A percentile compares a stretch with the other conserved stretches of the same genome.
Evolutionary conservation across 2,329 filamentous ascomycete species (phyloP).

Genomic region (Furcasterigmium furcatum): DNA sequence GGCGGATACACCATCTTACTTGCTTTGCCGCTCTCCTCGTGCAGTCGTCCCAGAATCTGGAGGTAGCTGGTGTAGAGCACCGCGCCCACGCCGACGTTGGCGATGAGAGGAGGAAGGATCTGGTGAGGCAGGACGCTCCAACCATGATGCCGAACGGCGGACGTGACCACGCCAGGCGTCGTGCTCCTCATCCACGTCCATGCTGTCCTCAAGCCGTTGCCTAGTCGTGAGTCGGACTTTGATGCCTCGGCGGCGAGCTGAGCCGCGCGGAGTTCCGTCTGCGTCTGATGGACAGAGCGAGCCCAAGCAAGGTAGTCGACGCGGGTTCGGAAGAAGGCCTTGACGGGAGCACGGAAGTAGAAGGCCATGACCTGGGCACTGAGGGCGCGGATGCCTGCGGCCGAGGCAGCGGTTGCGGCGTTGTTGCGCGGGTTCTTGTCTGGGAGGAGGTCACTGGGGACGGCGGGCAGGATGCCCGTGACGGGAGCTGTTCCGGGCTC

Average conservation of each 20-base stretch:
- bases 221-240: constrained; percentile 23
- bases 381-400: constrained; percentile 78
- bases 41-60: constrained; percentile 62
- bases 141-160: constrained; percentile 66
- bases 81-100: constrained; percentile 71
- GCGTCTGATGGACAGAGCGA: constrained; percentile 47
- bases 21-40: constrained; percentile 57
- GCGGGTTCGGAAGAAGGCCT: constrained; percentile 86
- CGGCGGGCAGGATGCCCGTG: constrained; percentile 40
- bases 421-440: constrained; percentile 49
- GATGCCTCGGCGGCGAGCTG: constrained; percentile 32
- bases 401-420: constrained; percentile 71
- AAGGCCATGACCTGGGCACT: constrained; percentile 83
- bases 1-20: constrained; percentile 68
- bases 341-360: constrained; percentile 87
- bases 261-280: constrained; percentile 30
- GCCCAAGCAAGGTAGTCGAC: constrained; percentile 76
- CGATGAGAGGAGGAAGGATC: constrained; percentile 71
- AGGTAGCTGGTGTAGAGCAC: constrained; percentile 75
- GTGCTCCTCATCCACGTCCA: constrained; percentile 57
- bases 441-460: constrained; percentile 36
- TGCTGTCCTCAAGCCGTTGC: constrained; percentile 31
- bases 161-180: constrained; percentile 65
- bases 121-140: constrained; percentile 74
- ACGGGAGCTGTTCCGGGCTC: constrained; percentile 3